phyloP scores from a whole-genome alignment of 495 filamentous ascomycete species.

The Aspergillus homomorphus region DNA sequence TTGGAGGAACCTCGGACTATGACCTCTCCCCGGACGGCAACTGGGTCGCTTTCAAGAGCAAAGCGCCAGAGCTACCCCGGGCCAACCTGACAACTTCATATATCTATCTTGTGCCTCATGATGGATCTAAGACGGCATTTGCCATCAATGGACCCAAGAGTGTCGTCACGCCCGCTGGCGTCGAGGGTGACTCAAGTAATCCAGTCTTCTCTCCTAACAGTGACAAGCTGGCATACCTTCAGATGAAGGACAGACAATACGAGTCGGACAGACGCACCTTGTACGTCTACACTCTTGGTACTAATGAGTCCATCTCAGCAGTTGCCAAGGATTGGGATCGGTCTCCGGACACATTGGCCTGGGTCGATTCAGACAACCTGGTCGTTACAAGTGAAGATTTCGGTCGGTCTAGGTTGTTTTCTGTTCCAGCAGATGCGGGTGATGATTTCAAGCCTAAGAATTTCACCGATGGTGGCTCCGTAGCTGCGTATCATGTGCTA shows the following conservation, averaged over 20 bases:
- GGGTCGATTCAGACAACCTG: slow-evolving; percentile 34
- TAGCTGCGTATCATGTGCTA: slow-evolving; percentile 29
- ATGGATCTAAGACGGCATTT: slow-evolving; percentile 29
- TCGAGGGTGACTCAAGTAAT: slow-evolving; percentile 32
- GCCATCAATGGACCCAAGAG: slow-evolving; percentile 37
- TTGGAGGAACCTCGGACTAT: slow-evolving; percentile 40
- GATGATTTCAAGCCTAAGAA: slow-evolving; percentile 33
- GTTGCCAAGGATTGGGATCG: slow-evolving; percentile 41
- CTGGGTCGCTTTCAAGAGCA: slow-evolving; percentile 43
- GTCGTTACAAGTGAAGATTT: slow-evolving; percentile 32
- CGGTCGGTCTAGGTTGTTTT: slow-evolving; percentile 31
- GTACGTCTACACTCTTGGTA: slow-evolving; percentile 33
- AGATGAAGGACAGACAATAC: slow-evolving; percentile 38
- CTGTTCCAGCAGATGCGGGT: slow-evolving; percentile 27
- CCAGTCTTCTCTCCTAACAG: slow-evolving; percentile 41
- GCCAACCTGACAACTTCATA: slow-evolving; percentile 40
- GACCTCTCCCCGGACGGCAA: slow-evolving; percentile 40
- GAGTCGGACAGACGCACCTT: slow-evolving; percentile 36
- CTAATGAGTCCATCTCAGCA: slow-evolving; percentile 27
- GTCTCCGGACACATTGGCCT: slow-evolving; percentile 34
- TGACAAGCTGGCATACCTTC: slow-evolving; percentile 36
- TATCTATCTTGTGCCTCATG: slow-evolving; percentile 39
- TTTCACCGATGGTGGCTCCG: slow-evolving; percentile 28
- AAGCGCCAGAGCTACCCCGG: slow-evolving; percentile 37
- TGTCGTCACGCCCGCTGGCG: slow-evolving; percentile 23